Base-by-base conservation (phyloP, 441 rosid species). In the Gossypium davidsonii region DNA sequence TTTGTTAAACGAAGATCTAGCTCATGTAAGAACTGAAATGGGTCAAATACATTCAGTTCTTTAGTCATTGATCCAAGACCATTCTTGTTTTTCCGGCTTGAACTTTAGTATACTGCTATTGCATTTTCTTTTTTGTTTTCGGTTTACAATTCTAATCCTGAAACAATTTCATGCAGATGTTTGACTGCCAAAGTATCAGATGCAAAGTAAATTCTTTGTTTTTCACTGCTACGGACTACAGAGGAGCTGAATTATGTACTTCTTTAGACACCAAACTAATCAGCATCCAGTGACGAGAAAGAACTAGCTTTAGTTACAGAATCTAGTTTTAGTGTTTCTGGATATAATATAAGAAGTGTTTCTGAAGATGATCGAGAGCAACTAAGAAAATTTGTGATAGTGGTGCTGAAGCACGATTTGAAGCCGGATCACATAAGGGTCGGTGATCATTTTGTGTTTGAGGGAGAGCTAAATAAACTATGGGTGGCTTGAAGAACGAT, bases 381-480 rank as follows among this genome's bases (percentile, higher is more conserved):
- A 64, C 63, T 6, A 52, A 31, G 42, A 18, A 69, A 77, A 15
- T 21, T 20, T 15, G 18, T 58, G 46, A 51, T 56, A 39, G 28
- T 17, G 68, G 53, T 72, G 59, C 70, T 21, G 53, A 42, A 67
- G 52, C 57, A 68, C 17, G 63, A 70, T 57, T 23, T 18, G 64
- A 49, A 73, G 42, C 25, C 55, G 53, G 59, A 73, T 63, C 60
- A 23, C 59, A 53, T 12, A 42, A 63, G 10, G 34, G 51, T 78
- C 8, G 76, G 76, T 57, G 62, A 37, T 55, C 44, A 11, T 31
- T 70, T 44, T 74, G 70, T 60, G 63, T 49, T 44, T 8, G 9
- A 26, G 67, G 74, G 63, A 76, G 70, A 71, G 72, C 42, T 31
- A 20, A 53, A 1, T 74, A 70, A 77, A 70, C 77, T 73, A 2